Base-by-base conservation (phyloP, 176 grass and related monocot genomes). In the Olyra latifolia region DNA sequence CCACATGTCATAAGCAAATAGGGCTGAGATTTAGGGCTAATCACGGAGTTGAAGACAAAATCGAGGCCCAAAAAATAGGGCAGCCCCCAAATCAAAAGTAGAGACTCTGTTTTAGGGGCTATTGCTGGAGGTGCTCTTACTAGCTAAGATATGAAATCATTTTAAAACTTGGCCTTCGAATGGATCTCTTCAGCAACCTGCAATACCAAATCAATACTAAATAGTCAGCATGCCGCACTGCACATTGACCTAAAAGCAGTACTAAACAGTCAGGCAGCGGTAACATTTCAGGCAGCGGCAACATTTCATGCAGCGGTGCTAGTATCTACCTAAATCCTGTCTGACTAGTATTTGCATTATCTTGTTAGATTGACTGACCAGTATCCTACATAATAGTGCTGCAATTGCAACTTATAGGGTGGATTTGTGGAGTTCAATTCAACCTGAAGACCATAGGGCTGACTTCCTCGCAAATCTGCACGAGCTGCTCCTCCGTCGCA, bases 391-490 rank as follows among this genome's bases (percentile, higher is more conserved):
- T 14, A 40, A 4, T 72, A 44, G n/a, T 32, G 7, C 28, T 17
- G 15, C 14, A 41, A 3, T 61, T 11, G 54, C 56, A 85, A 71
- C 5, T 38, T n/a, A n/a, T n/a, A n/a, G n/a, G n/a, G n/a, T n/a
- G n/a, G n/a, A n/a, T 57, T 79, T 64, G 65, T 25, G 43, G 30
- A 9, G 66, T 35, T 55, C n/a, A 79, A 32, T 6, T 74, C 78
- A 76, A 98, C 96, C 96, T 99, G 88, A 98, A 98, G 58, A 95
- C 92, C 38, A 98, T 90, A 0, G 95, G 95, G 8, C 95, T 90
- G 29, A 98, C 86, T 52, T n/a, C n/a, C n/a, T n/a, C n/a, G n/a
- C n/a, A n/a, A n/a, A n/a, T n/a, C n/a, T n/a, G n/a, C n/a, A n/a
- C n/a, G n/a, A n/a, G n/a, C n/a, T n/a, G n/a, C n/a, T n/a, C n/a